Conservation (phyloP, 2,329 filamentous ascomycete genomes). For the Oidium heveae region DNA sequence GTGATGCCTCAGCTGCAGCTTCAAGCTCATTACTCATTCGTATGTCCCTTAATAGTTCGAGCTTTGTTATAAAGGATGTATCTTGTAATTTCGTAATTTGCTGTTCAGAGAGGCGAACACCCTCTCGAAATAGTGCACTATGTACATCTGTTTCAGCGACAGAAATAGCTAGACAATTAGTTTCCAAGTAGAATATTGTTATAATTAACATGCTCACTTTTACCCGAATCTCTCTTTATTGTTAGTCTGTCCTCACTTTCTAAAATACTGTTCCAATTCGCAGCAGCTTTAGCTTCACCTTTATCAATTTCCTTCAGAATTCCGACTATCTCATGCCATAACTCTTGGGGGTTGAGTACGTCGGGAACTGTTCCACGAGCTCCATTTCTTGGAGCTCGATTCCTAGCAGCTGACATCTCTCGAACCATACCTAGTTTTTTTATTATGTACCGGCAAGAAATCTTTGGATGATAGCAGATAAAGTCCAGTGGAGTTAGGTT, state of each 20-base stretch:
- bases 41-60: constrained; percentile 1
- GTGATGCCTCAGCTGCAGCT: constrained; percentile 3
- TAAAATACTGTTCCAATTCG: not conserved
- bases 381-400: constrained; percentile 1
- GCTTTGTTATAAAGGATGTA: constrained; percentile 1
- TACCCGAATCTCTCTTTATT: constrained; percentile 1
- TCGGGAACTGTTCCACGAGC: constrained; percentile 1
- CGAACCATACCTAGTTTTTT: too few species aligned
- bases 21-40: constrained; percentile 1
- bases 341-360: constrained; percentile 1
- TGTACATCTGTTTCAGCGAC: constrained; percentile 1
- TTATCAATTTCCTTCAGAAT: constrained; percentile 1
- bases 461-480: too few species aligned
- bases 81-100: not conserved
- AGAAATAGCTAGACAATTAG: not conserved
- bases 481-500: too few species aligned
- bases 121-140: constrained; percentile 1
- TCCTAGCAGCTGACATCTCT: constrained; percentile 1
- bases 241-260: not conserved
- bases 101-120: constrained; percentile 1
- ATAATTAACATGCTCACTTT: not conserved
- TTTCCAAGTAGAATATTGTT: too few species aligned
- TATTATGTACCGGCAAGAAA: too few species aligned
- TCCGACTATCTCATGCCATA: constrained; percentile 1
- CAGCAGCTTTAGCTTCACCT: not conserved